A percentile compares a stretch with the other conserved stretches of the same genome.
Evolutionary conservation across 2,329 filamentous ascomycete genomes (phyloP).

Genomic region (Fusarium mangiferae): DNA sequence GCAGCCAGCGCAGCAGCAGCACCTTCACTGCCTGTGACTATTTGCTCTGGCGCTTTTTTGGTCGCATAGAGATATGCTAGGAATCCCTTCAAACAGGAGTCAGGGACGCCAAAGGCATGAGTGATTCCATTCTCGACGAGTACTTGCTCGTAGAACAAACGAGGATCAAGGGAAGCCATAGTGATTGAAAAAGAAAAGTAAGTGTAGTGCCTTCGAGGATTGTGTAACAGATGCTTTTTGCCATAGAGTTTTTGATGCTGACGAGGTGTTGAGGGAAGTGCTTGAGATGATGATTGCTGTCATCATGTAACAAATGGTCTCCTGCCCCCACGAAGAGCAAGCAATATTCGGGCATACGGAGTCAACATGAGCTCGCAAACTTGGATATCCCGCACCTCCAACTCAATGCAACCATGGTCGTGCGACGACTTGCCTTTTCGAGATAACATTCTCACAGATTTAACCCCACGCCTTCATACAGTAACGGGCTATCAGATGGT

Average conservation of each 20-base stretch:
- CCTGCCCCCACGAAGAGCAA: neutral
- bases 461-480: no score
- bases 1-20: neutral
- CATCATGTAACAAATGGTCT: neutral
- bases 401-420: neutral
- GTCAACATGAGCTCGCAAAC: neutral
- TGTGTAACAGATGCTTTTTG: neutral
- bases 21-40: neutral
- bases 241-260: no score
- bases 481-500: neutral
- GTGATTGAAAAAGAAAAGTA: neutral
- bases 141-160: constrained; percentile 1
- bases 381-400: neutral
- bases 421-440: neutral
- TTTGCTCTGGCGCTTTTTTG: neutral
- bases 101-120: neutral
- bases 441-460: neutral
- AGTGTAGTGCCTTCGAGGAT: neutral
- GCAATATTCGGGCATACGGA: neutral
- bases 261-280: neutral
- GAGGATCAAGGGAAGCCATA: neutral
- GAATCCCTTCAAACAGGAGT: neutral
- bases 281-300: neutral
- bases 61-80: neutral
- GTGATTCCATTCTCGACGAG: neutral